phyloP scores from a whole-genome alignment of 1,284 basidiomycete genomes.

The Entoloma clypeatum region DNA sequence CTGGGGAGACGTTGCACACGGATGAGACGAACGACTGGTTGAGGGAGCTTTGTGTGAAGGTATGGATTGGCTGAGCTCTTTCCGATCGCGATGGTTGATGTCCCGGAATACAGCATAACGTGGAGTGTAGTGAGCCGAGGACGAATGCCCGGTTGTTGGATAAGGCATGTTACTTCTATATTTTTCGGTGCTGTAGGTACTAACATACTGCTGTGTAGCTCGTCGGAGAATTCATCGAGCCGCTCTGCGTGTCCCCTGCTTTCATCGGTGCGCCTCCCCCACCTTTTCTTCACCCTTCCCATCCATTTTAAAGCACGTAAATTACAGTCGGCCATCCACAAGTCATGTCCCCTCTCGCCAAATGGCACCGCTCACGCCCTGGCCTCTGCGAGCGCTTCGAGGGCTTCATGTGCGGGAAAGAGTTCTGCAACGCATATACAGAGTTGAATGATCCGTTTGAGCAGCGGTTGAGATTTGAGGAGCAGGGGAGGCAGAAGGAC shows the following conservation, averaged over 20 bases:
- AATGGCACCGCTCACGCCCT: constrained; percentile 89
- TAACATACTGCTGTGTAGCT: constrained; percentile 46
- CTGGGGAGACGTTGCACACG: constrained; percentile 88
- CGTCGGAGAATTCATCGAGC: constrained; percentile 97
- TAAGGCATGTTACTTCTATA: constrained; percentile 57
- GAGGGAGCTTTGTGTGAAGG: constrained; percentile 81
- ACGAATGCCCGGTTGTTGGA: constrained; percentile 96
- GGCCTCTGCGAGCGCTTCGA: constrained; percentile 99
- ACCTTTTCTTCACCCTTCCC: not conserved
- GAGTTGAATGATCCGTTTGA: constrained; percentile 99
- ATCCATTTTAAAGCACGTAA: constrained; percentile 4
- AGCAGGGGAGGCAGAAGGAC: constrained; percentile 93
- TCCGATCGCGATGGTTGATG: too few relatives aligned
- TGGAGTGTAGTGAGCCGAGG: constrained; percentile 95
- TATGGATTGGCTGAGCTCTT: constrained; percentile 27
- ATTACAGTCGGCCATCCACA: constrained; percentile 89
- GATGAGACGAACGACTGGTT: constrained; percentile 89
- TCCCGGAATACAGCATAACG: constrained; percentile 87
- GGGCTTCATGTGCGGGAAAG: constrained; percentile 97
- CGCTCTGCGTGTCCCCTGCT: constrained; percentile 91
- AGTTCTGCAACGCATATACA: constrained; percentile 97
- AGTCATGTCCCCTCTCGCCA: constrained; percentile 99
- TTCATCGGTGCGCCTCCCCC: constrained; percentile 75
- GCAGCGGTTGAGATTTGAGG: constrained; percentile 94
- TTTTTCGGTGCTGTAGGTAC: not conserved